Conservation (phyloP, 805 yeast species). For the Yarrowia hollandica region DNA sequence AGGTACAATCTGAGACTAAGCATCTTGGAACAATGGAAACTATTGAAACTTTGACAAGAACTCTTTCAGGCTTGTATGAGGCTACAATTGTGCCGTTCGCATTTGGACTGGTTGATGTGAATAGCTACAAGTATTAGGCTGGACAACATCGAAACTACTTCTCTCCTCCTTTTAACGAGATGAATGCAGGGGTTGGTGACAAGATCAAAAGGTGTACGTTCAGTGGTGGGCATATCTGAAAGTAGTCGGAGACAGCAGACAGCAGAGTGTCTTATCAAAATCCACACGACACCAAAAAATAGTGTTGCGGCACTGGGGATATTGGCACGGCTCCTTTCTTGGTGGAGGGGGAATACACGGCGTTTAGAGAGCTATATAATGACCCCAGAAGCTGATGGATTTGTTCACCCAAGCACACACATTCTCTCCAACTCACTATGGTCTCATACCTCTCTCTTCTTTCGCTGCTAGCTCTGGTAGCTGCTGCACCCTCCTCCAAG, state of each 20-base stretch:
- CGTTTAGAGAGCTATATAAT: not conserved
- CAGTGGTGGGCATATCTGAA: not conserved
- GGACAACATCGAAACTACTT: too few species aligned
- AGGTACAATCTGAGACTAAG: too few species aligned
- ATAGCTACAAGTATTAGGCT: too few species aligned
- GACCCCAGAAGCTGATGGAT: too few species aligned
- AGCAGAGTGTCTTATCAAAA: not conserved
- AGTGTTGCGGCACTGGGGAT: not conserved
- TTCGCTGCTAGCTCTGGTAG: slow-evolving; percentile 6
- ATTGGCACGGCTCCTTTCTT: slow-evolving; percentile 1
- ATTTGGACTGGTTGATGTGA: too few species aligned
- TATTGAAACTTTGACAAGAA: too few species aligned
- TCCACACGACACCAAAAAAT: not conserved
- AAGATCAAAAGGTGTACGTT: too few species aligned
- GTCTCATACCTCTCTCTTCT: slow-evolving; percentile 6
- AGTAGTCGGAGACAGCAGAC: not conserved
- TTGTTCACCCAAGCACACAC: not conserved
- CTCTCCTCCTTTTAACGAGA: too few species aligned
- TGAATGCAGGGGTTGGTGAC: too few species aligned
- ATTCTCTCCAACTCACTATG: not conserved
- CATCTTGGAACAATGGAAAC: too few species aligned
- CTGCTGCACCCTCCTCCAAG: slow-evolving; percentile 19
- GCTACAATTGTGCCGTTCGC: too few species aligned
- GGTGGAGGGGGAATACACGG: not conserved
- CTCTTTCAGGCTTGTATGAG: too few species aligned